Evolutionary conservation across 2,329 filamentous ascomycete species (phyloP).

Genomic region (Ceratocystis cubensis): DNA sequence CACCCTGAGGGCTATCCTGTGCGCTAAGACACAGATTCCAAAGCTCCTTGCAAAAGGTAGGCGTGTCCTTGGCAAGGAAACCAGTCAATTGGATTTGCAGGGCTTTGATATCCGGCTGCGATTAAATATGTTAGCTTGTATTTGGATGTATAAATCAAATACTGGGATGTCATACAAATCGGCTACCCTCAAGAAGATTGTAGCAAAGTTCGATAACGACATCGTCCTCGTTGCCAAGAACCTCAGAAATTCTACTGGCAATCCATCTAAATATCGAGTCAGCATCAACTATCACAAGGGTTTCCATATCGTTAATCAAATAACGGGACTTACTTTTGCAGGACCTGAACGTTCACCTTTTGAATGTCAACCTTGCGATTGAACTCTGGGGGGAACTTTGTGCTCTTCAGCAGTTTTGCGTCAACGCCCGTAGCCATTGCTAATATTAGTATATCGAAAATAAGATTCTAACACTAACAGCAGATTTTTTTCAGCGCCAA

Average conservation of each 20-base stretch:
- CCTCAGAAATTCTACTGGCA: slow-evolving; percentile 70
- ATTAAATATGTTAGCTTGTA: slow-evolving; percentile 9
- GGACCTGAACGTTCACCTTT: slow-evolving; percentile 93
- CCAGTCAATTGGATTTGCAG: slow-evolving; percentile 90
- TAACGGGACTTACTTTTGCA: slow-evolving; percentile 66
- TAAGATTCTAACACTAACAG: background rate
- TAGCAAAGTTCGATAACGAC: slow-evolving; percentile 80
- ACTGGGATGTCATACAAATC: slow-evolving; percentile 49
- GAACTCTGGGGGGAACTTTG: slow-evolving; percentile 89
- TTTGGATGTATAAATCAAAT: slow-evolving; percentile 9
- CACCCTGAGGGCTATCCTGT: slow-evolving; percentile 74
- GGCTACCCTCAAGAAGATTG: slow-evolving; percentile 56
- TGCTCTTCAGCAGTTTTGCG: slow-evolving; percentile 76
- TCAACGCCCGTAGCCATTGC: slow-evolving; percentile 75
- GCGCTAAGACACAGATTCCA: slow-evolving; percentile 89
- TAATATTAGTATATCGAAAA: slow-evolving; percentile 18
- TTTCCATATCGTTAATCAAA: too few relatives aligned
- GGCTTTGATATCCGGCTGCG: slow-evolving; percentile 84
- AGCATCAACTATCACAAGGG: background rate
- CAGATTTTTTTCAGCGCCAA: background rate
- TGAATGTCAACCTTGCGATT: slow-evolving; percentile 92
- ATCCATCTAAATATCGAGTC: slow-evolving; percentile 62
- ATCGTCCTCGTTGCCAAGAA: slow-evolving; percentile 87
- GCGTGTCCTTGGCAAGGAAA: slow-evolving; percentile 85
- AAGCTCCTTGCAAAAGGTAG: slow-evolving; percentile 80